Conservation (phyloP, 441 rosid species). For the Arabidopsis hybrid region DNA sequence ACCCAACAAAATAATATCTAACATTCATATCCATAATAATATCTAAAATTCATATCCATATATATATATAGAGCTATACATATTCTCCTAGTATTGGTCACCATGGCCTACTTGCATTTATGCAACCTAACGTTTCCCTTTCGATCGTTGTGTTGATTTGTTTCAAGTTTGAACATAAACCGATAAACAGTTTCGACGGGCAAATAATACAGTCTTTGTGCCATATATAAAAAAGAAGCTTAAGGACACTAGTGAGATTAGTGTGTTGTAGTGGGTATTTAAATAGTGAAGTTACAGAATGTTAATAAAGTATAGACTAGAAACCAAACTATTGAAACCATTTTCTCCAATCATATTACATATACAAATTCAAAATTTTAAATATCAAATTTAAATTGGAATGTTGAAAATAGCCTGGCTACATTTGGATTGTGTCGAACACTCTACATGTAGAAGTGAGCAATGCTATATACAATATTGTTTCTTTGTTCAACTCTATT, state of each 20-base stretch:
- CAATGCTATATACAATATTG: no score
- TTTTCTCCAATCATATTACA: no score
- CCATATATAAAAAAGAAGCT: not conserved
- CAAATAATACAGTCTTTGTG: not conserved
- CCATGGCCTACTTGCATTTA: conserved; percentile 12
- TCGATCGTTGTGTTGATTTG: not conserved
- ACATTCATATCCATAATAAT: not conserved
- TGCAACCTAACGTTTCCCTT: not conserved
- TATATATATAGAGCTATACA: not conserved
- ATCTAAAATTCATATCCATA: not conserved
- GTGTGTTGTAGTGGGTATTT: not conserved
- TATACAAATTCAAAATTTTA: no score
- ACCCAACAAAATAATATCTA: not conserved
- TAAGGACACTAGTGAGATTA: not conserved
- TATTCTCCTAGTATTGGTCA: not conserved
- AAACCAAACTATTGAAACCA: no score
- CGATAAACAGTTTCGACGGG: not conserved
- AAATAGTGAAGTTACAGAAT: no score
- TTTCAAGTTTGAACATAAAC: not conserved
- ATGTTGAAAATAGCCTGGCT: no score
- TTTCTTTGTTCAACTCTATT: no score
- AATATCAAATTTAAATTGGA: no score
- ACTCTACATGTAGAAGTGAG: no score
- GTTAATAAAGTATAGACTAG: no score
- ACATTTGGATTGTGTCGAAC: no score